Evolutionary conservation across 2,329 filamentous ascomycete species (phyloP), one percentile per base, ranked within the genome.

Genomic region (Colletotrichum tropicale): DNA sequence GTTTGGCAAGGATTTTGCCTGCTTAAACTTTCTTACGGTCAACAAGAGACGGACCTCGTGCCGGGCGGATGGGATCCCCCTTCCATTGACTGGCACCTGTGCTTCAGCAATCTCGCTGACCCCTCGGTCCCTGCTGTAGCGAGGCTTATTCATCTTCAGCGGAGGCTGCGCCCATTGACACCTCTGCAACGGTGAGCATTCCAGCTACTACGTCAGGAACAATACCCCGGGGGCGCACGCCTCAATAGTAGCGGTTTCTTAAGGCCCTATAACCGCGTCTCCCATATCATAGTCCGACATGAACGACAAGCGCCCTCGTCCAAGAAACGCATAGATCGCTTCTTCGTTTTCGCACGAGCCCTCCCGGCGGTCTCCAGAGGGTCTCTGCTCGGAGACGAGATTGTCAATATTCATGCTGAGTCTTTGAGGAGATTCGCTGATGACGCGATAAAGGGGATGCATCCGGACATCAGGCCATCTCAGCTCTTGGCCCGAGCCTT

Each of bases 381-480:
- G 21, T 58, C 60, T 34, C 60, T 64, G 30, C 60, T 64, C 32
- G 9, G 8, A 64, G 60, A 58, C 66, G 66, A 69, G 52, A 69
- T 69, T 69, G 36, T 55, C 66, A 69, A 69, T 69, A 61, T 61
- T 69, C 66, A 60, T 69, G 66, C 66, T 48, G 43, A 48, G 43
- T n/a, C 43, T 48, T 48, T 13, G 43, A 48, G 18, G 43, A 48
- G 3, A 48, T 48, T 48, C 43, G 43, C 43, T 4, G 43, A 48
- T 48, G 43, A 48, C 43, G 43, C 43, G 43, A 48, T 48, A 48
- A 48, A 48, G 43, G 43, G n/a, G 43, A 48, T 48, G 18, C 6
- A 48, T 48, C 43, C 43, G 43, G 43, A 60, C n/a, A 69, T 69
- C 55, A 69, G 66, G 56, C 66, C 66, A 69, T 69, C 55, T 61